Percentiles rank a stretch among this genome's conserved stretches.
Conservation (phyloP, 192 early-diverging fungal genomes). For the Allomyces arbusculus region DNA sequence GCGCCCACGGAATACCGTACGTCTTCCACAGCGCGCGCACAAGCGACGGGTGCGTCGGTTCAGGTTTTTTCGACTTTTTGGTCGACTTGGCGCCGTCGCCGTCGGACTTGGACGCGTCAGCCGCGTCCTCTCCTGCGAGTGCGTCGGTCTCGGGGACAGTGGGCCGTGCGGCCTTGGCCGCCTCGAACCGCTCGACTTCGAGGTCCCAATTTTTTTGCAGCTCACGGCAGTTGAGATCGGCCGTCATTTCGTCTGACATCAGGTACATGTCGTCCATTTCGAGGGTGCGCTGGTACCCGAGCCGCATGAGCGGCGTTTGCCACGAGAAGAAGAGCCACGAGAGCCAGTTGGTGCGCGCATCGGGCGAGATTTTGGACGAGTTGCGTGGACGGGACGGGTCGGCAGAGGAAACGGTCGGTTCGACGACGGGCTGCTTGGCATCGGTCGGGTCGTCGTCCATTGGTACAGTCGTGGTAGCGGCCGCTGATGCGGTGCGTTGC, state of each 20-base stretch:
- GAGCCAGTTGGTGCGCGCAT: conserved; percentile 13
- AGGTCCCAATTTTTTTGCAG: neutral
- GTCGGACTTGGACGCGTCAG: neutral
- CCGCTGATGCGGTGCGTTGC: too few relatives aligned
- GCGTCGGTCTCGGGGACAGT: neutral
- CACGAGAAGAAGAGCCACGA: conserved; percentile 37
- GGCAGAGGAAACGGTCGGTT: too few relatives aligned
- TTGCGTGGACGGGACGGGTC: too few relatives aligned
- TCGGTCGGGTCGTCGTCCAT: too few relatives aligned
- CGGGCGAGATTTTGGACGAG: too few relatives aligned
- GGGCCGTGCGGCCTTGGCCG: too few relatives aligned
- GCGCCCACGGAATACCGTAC: conserved; percentile 7
- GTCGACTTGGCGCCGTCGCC: neutral
- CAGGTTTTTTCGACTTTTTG: neutral
- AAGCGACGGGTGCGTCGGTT: neutral
- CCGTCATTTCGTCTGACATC: neutral
- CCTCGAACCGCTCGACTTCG: too few relatives aligned
- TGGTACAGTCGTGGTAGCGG: too few relatives aligned
- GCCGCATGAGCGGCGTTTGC: conserved; percentile 37
- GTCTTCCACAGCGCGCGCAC: neutral
- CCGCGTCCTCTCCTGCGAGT: neutral
- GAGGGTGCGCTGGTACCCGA: conserved; percentile 37
- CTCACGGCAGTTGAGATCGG: neutral
- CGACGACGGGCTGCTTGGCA: too few relatives aligned
- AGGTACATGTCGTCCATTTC: conserved; percentile 38